Base-by-base conservation (phyloP, 768 basidiomycete genomes). In the Butyriboletus loyo region DNA sequence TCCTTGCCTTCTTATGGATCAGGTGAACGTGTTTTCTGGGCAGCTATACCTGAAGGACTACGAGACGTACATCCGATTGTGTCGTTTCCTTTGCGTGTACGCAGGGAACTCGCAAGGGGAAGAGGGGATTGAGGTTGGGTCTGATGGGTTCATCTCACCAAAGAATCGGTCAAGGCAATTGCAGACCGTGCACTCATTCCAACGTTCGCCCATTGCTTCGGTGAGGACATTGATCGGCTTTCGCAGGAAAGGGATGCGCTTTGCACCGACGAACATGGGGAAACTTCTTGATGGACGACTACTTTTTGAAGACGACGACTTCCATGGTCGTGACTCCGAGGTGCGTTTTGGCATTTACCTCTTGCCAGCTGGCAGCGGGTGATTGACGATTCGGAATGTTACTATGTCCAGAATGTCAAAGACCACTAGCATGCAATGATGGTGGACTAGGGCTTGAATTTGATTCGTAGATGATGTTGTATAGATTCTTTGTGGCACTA, bases 111-210 rank as follows among this genome's bases (percentile, higher is more conserved):
- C 57, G 31, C 17, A 45, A 27, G 28, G 14, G n/a, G 49, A 55
- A 27, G 53, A 30, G 1, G 52, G 41, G 0, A 39, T 59, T 7
- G 37, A 57, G 17, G 48, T 49, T 14, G 43, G 49, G 7, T 27
- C 39, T 15, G 57, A 63, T 25, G 63, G 69, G 9, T 67, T 64
- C 39, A 60, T 69, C 10, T 21, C 27, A 1, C 53, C 61, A 1
- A 48, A 32, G 10, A 17, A 58, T 17, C 61, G 68, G 22, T 53
- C 58, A 7, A 8, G 4, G 17, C 41, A 21, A 21, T 25, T 52
- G 34, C n/a, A 28, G 35, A 22, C 13, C 7, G 19, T 24, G 13
- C 59, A 64, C 35, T n/a, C n/a, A n/a, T n/a, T n/a, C n/a, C n/a
- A n/a, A n/a, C n/a, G n/a, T n/a, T n/a, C n/a, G n/a, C n/a, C n/a